Conservation (phyloP, 495 filamentous ascomycete genomes). For the Neurospora hispaniola region DNA sequence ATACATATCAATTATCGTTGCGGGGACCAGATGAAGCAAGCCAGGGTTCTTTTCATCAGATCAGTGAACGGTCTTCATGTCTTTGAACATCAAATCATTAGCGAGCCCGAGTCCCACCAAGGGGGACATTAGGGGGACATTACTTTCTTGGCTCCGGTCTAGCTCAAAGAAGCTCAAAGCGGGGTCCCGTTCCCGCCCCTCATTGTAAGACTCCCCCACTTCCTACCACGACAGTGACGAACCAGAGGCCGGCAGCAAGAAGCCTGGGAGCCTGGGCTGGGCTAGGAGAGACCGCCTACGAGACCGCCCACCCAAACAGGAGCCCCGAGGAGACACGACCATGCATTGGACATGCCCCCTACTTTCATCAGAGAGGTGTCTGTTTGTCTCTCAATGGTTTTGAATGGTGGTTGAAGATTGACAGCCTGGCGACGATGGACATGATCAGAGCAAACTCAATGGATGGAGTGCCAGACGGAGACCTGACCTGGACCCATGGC, state of each 20-base stretch:
- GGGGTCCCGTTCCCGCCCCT: neutral
- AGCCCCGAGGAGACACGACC: neutral
- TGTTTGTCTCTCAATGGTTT: neutral
- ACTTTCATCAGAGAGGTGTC: neutral
- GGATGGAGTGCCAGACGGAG: neutral
- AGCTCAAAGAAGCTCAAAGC: neutral
- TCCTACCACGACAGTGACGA: neutral
- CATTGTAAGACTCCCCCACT: neutral
- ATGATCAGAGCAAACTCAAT: neutral
- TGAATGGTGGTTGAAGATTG: neutral
- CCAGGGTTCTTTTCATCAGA: neutral
- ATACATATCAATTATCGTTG: neutral
- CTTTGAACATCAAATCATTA: neutral
- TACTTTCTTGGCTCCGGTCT: neutral
- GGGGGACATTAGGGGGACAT: neutral
- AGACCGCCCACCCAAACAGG: neutral
- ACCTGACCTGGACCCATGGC: neutral
- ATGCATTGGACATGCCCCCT: neutral
- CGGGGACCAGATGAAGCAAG: neutral
- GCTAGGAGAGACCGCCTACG: neutral
- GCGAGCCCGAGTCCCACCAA: neutral
- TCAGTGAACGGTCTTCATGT: neutral
- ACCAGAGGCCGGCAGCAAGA: neutral
- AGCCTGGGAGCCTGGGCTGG: neutral
- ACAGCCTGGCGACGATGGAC: neutral